These are phyloP conservation scores for Cercospora sp. DNA, from an alignment of 2,329 filamentous ascomycete species.

Conservation along the genomic window DNA sequence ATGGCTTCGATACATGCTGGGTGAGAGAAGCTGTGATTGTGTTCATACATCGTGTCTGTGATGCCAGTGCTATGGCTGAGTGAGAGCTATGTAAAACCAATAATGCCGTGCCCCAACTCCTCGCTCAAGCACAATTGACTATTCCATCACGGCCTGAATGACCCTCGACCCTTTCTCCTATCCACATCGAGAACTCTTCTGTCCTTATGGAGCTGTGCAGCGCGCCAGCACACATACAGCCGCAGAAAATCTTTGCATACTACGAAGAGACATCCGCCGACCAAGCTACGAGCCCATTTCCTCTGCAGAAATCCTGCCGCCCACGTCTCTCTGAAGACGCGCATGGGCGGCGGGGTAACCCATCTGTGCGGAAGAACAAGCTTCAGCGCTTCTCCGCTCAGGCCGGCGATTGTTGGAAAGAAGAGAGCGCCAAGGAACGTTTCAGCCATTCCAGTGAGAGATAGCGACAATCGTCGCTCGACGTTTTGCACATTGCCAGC, in stretches of 20 bases:
- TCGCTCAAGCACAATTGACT: constrained; percentile 1
- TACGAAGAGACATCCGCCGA: constrained; percentile 86
- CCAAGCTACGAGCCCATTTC: constrained; percentile 83
- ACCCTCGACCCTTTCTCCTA: constrained; percentile 11
- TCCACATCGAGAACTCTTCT: constrained; percentile 48
- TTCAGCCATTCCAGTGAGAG: constrained; percentile 57
- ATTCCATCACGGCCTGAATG: neutral
- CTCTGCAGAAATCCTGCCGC: constrained; percentile 64
- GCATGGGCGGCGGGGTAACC: constrained; percentile 51
- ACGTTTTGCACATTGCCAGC: constrained; percentile 6
- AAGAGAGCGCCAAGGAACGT: constrained; percentile 69
- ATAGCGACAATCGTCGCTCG: constrained; percentile 50
- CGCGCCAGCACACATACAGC: constrained; percentile 58
- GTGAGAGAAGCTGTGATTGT: neutral
- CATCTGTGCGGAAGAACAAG: constrained; percentile 66
- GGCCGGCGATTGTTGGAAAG: constrained; percentile 77
- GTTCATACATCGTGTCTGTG: neutral
- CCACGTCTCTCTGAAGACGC: neutral
- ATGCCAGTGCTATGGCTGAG: neutral
- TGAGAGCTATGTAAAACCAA: neutral
- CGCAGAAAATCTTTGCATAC: constrained; percentile 71
- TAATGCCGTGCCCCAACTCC: constrained; percentile 3
- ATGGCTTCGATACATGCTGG: neutral
- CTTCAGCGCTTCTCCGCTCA: constrained; percentile 74
- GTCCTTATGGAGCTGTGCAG: constrained; percentile 50